Percentiles rank a stretch among this genome's conserved stretches.
Evolutionary conservation across 192 early-diverging fungal genomes (phyloP).

Genomic region (Cladochytrium replicatum): DNA sequence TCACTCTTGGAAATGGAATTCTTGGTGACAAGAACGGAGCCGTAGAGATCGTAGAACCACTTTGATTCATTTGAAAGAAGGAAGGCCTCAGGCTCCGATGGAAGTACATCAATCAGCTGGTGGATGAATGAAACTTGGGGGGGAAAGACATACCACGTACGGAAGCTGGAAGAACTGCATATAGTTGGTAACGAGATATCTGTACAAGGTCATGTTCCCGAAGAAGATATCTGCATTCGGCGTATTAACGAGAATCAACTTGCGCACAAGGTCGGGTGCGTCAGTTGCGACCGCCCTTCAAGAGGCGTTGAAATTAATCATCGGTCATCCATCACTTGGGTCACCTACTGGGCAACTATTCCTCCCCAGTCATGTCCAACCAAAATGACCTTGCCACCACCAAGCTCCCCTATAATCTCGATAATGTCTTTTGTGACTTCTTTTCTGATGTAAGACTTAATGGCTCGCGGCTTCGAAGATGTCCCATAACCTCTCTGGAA

Average conservation of each 20-base stretch:
- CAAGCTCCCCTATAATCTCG: not conserved
- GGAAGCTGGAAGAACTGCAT: not conserved
- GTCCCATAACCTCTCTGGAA: not conserved
- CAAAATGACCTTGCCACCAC: not conserved
- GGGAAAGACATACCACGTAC: not conserved
- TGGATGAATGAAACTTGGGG: not conserved
- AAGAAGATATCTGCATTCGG: not conserved
- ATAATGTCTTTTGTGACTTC: not conserved
- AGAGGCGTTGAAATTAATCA: too few relatives aligned
- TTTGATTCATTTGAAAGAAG: too few relatives aligned
- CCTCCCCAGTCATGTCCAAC: slow-evolving; percentile 1
- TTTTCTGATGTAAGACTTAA: not conserved
- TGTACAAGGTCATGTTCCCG: not conserved
- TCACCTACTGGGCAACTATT: not conserved
- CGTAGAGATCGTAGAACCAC: too few relatives aligned
- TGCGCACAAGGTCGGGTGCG: not conserved
- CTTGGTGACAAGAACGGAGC: too few relatives aligned
- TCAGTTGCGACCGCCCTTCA: not conserved
- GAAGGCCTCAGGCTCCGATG: too few relatives aligned
- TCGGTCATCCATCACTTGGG: too few relatives aligned
- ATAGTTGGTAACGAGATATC: not conserved
- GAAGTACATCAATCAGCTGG: not conserved
- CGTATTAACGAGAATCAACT: not conserved
- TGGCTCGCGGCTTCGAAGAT: not conserved
- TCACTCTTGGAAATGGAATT: not conserved